Evolutionary conservation across 2,329 filamentous ascomycete species (phyloP).

Genomic region (Chrysosporium queenslandicum): DNA sequence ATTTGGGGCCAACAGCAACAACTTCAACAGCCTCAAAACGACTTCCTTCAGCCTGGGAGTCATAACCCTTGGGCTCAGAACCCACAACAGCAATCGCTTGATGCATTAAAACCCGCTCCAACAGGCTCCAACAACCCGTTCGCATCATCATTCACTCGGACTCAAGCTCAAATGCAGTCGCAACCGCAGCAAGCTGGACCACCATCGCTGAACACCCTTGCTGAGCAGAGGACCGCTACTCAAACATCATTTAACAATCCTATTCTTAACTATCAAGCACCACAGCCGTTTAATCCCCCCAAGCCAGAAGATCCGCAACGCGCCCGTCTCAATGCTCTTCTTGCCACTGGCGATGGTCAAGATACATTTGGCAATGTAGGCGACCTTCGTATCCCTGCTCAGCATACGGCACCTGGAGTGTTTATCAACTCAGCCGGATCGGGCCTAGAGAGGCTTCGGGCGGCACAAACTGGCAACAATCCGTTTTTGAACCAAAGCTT

Average conservation of each 20-base stretch:
- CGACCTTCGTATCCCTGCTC: slow-evolving; percentile 84
- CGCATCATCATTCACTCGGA: slow-evolving; percentile 56
- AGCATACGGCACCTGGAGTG: slow-evolving; percentile 90
- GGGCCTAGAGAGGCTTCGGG: slow-evolving; percentile 62
- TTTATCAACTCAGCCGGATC: slow-evolving; percentile 93
- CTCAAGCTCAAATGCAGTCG: slow-evolving; percentile 43
- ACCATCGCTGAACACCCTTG: slow-evolving; percentile 63
- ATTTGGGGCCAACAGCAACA: slow-evolving; percentile 40
- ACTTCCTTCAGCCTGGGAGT: slow-evolving; percentile 62
- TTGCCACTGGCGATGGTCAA: slow-evolving; percentile 80
- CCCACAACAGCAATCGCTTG: slow-evolving; percentile 43
- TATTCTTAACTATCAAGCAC: slow-evolving; percentile 40
- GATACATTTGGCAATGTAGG: slow-evolving; percentile 98
- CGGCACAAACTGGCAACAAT: slow-evolving; percentile 64
- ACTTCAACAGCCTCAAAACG: slow-evolving; percentile 44
- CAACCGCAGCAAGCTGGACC: slow-evolving; percentile 49
- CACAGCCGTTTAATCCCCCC: slow-evolving; percentile 35
- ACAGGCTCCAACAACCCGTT: slow-evolving; percentile 99
- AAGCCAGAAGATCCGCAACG: slow-evolving; percentile 46
- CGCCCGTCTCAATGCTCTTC: slow-evolving; percentile 72
- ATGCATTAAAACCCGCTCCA: slow-evolving; percentile 65
- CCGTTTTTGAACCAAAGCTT: slow-evolving; percentile 80
- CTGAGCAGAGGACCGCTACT: slow-evolving; percentile 71
- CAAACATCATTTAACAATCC: slow-evolving; percentile 45
- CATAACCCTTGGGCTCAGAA: slow-evolving; percentile 86